Conservation (phyloP, 2,329 filamentous ascomycete genomes). For the Calonectria henricotiae region DNA sequence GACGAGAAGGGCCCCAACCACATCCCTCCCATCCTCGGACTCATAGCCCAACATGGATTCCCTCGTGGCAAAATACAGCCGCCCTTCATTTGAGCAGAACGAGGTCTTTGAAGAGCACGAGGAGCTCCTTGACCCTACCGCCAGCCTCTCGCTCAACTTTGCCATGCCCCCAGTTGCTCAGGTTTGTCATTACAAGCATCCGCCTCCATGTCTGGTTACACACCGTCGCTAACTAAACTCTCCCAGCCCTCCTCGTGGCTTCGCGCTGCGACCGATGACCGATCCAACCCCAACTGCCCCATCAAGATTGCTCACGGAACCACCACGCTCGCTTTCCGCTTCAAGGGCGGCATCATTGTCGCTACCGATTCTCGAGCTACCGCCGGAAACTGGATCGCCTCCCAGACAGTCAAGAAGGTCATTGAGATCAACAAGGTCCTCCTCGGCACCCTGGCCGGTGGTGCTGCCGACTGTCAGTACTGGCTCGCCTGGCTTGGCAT, state of each 20-base stretch:
- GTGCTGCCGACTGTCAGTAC: slow-evolving; percentile 99
- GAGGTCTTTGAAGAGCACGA: slow-evolving; percentile 82
- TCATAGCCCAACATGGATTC: slow-evolving; percentile 80
- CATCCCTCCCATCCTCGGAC: background rate
- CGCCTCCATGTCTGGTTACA: slow-evolving; percentile 2
- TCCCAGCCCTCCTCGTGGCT: slow-evolving; percentile 91
- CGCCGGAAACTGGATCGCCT: slow-evolving; percentile 99
- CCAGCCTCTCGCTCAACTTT: slow-evolving; percentile 91
- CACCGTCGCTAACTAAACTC: slow-evolving; percentile 33
- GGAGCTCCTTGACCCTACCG: slow-evolving; percentile 80
- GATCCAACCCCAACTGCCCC: slow-evolving; percentile 95
- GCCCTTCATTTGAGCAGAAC: slow-evolving; percentile 79
- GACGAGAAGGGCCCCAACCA: slow-evolving; percentile 18
- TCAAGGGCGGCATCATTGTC: slow-evolving; percentile 98
- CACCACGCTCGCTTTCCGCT: slow-evolving; percentile 97
- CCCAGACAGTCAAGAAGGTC: slow-evolving; percentile 99
- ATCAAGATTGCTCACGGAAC: slow-evolving; percentile 99
- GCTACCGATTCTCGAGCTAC: slow-evolving; percentile 98
- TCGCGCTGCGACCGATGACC: slow-evolving; percentile 96
- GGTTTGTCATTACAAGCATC: slow-evolving; percentile 68
- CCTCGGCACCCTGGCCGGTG: slow-evolving; percentile 97
- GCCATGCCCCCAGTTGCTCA: slow-evolving; percentile 93
- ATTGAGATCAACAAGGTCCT: slow-evolving; percentile 98
- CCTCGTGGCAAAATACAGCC: slow-evolving; percentile 92
- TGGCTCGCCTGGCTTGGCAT: slow-evolving; percentile 99